These are phyloP conservation scores for Lolium perenne DNA, from an alignment of 176 grass and related monocot species.

Conservation along the genomic window DNA sequence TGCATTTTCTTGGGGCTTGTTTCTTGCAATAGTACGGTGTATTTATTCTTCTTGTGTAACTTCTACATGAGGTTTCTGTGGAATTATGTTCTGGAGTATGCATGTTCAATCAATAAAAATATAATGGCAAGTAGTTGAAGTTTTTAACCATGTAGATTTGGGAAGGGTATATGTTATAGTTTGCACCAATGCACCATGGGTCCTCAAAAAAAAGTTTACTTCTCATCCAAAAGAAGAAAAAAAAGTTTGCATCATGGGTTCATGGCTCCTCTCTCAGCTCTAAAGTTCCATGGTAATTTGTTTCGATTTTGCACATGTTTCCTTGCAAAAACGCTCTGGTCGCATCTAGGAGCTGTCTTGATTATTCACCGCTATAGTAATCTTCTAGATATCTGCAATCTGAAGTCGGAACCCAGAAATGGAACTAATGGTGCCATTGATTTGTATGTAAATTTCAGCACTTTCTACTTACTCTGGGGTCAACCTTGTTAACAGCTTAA, in stretches of 20 bases:
- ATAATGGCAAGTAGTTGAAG: not conserved
- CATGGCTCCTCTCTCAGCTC: not conserved
- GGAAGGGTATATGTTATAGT: not conserved
- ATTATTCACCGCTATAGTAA: not conserved
- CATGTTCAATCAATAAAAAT: not conserved
- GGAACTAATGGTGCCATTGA: not conserved
- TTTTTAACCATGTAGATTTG: not conserved
- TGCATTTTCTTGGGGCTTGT: conserved; percentile 11
- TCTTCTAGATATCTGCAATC: not conserved
- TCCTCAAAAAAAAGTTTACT: not conserved
- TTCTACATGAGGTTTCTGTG: not conserved
- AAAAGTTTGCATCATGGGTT: not conserved
- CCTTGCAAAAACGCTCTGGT: not conserved
- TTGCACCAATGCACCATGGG: not conserved
- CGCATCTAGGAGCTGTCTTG: not conserved
- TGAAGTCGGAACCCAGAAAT: not conserved
- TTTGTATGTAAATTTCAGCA: not conserved
- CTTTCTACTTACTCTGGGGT: not conserved
- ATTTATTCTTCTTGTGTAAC: not conserved
- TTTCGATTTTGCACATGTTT: not conserved
- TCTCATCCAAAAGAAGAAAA: not conserved
- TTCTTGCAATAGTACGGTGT: not conserved
- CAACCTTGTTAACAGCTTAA: not conserved
- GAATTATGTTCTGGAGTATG: not conserved
- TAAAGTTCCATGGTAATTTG: conserved; percentile 21